These are phyloP conservation scores for Cnidoscolus chayamansa DNA, from an alignment of 441 rosid species.

Conservation along the genomic window DNA sequence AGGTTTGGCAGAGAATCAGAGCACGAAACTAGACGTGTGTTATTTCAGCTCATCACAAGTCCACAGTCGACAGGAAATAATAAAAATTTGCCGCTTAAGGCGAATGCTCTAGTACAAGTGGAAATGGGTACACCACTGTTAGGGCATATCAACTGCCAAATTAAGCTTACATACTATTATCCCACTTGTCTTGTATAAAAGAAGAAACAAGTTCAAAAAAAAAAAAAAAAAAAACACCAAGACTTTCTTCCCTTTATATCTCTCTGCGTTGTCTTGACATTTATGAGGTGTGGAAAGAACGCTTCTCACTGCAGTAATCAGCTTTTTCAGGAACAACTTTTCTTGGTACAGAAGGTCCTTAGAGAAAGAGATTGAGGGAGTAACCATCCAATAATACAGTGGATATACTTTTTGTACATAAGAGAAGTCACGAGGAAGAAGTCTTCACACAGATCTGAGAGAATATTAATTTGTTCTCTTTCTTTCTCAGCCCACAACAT, in stretches of 20 bases:
- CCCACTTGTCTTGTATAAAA: conserved; percentile 25
- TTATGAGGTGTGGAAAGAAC: conserved; percentile 20
- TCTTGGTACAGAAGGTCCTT: conserved; percentile 12
- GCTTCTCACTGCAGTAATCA: conserved; percentile 6
- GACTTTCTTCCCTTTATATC: neutral
- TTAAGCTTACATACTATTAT: conserved; percentile 2
- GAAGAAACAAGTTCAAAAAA: conserved; percentile 11
- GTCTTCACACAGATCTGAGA: conserved; percentile 41
- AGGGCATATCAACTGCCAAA: conserved; percentile 7
- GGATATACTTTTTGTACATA: conserved; percentile 16
- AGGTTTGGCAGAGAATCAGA: neutral
- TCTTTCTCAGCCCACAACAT: conserved; percentile 46
- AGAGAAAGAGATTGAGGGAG: neutral
- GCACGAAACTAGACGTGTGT: neutral
- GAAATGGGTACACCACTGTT: neutral
- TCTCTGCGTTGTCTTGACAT: conserved; percentile 8
- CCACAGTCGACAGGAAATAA: no score
- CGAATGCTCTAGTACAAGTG: neutral
- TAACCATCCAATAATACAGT: conserved; percentile 30
- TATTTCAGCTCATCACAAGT: neutral
- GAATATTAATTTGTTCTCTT: conserved; percentile 45
- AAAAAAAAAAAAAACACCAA: neutral
- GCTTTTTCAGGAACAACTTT: conserved; percentile 19
- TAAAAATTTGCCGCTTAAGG: no score
- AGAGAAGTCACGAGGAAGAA: conserved; percentile 58